These are phyloP conservation scores for Metschnikowia borealis DNA, from an alignment of 805 yeast genomes.

Conservation along the genomic window DNA sequence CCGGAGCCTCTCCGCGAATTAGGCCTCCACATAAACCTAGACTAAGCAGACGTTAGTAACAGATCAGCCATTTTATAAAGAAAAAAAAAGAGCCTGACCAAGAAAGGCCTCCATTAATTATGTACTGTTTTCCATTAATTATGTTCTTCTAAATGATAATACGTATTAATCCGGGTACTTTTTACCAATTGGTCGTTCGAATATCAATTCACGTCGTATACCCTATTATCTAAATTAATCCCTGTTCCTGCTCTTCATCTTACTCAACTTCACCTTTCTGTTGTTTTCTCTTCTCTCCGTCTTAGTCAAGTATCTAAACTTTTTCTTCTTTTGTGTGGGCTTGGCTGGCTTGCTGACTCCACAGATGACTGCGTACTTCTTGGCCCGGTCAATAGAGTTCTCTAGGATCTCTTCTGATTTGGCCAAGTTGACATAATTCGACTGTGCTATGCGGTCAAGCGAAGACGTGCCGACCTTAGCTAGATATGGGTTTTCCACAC, in stretches of 20 bases:
- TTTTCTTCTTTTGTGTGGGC: constrained; percentile 59
- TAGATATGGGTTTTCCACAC: constrained; percentile 45
- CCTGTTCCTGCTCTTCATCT: constrained; percentile 18
- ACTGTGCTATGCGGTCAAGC: constrained; percentile 47
- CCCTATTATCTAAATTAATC: constrained; percentile 8
- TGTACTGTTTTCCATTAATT: no score
- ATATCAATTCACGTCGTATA: background rate
- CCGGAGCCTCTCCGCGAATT: constrained; percentile 3
- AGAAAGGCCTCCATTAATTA: no score
- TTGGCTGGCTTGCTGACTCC: constrained; percentile 46
- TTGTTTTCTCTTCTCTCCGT: constrained; percentile 59
- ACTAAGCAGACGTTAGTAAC: background rate
- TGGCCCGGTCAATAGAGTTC: constrained; percentile 72
- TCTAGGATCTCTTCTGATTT: constrained; percentile 67
- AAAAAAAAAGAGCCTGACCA: no score
- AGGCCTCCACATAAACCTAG: background rate
- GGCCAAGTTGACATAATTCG: constrained; percentile 67
- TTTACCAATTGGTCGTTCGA: background rate
- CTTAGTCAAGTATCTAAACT: constrained; percentile 84
- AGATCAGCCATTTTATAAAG: no score
- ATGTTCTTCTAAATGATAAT: no score
- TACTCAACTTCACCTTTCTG: constrained; percentile 32
- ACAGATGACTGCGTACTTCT: constrained; percentile 69
- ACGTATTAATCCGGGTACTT: background rate
- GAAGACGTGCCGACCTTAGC: constrained; percentile 29